These are phyloP conservation scores for Cenchrus fungigraminus DNA, from an alignment of 176 grass and related monocot genomes.

Conservation along the genomic window DNA sequence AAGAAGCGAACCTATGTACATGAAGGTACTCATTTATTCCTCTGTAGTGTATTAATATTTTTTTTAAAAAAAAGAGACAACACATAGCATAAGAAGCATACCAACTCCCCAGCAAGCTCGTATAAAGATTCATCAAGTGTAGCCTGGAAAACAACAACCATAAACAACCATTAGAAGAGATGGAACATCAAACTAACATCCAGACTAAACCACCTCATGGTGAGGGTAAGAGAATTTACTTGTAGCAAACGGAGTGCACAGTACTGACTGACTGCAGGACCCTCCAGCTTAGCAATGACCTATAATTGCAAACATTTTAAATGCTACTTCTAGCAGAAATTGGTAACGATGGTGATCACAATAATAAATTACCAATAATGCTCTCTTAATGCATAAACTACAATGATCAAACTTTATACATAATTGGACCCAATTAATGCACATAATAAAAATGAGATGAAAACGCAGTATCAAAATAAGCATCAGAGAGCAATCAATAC, in stretches of 20 bases:
- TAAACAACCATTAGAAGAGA: constrained; percentile 1
- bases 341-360: not conserved
- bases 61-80: constrained; percentile 36
- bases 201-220: constrained; percentile 30
- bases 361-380: not conserved
- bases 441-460: constrained; percentile 1
- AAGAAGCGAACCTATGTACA: constrained; percentile 82
- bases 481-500: not conserved
- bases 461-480: not conserved
- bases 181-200: constrained; percentile 38
- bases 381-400: constrained; percentile 33
- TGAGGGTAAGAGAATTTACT: constrained; percentile 61
- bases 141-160: constrained; percentile 62
- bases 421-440: not conserved
- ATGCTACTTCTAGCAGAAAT: constrained; percentile 12
- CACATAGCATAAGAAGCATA: constrained; percentile 57
- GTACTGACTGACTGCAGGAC: constrained; percentile 91
- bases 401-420: not conserved
- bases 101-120: constrained; percentile 91
- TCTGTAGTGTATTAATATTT: constrained; percentile 9
- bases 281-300: constrained; percentile 99
- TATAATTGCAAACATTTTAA: constrained; percentile 50
- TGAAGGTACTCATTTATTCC: constrained; percentile 37
- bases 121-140: constrained; percentile 97
- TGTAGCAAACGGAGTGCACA: constrained; percentile 92